These are phyloP conservation scores for Penicillium corylophilum DNA, from an alignment of 2,329 filamentous ascomycete genomes.

Conservation along the genomic window DNA sequence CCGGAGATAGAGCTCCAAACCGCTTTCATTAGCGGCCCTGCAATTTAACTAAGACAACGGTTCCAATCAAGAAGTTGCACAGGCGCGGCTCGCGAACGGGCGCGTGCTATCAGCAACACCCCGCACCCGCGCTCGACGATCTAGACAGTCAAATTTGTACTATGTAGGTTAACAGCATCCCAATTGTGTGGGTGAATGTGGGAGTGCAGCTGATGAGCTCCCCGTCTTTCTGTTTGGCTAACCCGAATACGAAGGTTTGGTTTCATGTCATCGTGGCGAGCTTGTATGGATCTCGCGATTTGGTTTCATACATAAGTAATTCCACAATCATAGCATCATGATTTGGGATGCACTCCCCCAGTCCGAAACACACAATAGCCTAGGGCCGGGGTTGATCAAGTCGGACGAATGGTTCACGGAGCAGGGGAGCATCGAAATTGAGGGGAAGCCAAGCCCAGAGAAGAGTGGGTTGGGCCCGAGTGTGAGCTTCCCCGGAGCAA, in stretches of 20 bases:
- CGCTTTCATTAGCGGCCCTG: neutral
- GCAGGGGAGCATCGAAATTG: neutral
- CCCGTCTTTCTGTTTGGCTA: neutral
- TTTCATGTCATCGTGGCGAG: neutral
- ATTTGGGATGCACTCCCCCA: neutral
- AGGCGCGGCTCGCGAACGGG: neutral
- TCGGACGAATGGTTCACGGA: slow-evolving; percentile 16
- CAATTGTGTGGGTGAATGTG: neutral
- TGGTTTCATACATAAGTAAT: no score
- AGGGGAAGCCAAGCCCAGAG: neutral
- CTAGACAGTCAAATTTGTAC: neutral
- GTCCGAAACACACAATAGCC: neutral
- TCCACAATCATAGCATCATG: neutral
- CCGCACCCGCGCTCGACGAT: slow-evolving; percentile 8
- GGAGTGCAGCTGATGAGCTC: neutral
- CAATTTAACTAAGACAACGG: neutral
- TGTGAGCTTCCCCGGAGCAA: slow-evolving; percentile 35
- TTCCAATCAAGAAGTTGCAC: neutral
- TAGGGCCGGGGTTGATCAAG: slow-evolving; percentile 7
- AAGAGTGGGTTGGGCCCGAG: neutral
- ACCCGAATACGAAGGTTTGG: neutral
- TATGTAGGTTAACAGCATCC: no score
- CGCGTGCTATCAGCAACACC: neutral
- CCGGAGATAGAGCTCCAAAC: neutral
- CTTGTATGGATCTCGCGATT: no score